A percentile compares a stretch with the other conserved stretches of the same genome.
Conservation (phyloP, 257 asterid species). For the Gentiana macrophylla region DNA sequence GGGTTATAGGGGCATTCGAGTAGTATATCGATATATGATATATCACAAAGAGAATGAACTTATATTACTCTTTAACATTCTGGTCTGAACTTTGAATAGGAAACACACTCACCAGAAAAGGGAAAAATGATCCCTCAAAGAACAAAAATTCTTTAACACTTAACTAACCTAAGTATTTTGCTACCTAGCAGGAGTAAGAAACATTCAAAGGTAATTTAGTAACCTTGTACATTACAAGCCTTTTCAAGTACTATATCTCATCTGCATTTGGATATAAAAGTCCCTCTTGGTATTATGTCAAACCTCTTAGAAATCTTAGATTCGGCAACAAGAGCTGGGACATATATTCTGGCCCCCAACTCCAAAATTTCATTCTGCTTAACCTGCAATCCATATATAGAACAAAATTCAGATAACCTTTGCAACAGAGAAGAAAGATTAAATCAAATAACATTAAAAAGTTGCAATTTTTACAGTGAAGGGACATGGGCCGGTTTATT, state of each 20-base stretch:
- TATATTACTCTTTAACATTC: background rate
- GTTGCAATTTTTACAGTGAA: too few species aligned
- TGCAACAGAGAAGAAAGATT: too few species aligned
- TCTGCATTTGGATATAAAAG: conserved; percentile 83
- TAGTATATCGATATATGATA: background rate
- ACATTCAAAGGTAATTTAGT: conserved; percentile 4
- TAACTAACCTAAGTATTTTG: too few species aligned
- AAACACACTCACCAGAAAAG: background rate
- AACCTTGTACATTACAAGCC: conserved; percentile 81
- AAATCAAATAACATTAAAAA: too few species aligned
- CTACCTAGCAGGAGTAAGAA: conserved; percentile 5
- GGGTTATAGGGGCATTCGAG: background rate
- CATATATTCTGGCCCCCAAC: conserved; percentile 51
- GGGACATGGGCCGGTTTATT: too few species aligned
- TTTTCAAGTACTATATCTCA: conserved; percentile 80
- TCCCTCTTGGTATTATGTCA: conserved; percentile 80
- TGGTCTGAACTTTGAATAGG: background rate
- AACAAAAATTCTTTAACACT: background rate
- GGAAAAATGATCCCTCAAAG: background rate
- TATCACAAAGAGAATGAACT: background rate
- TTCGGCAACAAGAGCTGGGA: conserved; percentile 73
- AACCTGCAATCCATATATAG: conserved; percentile 31
- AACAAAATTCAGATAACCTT: too few species aligned
- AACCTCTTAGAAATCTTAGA: conserved; percentile 66
- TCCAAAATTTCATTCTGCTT: conserved; percentile 60